Conservation (phyloP, 2,329 filamentous ascomycete species). For the Juglanconis juglandina region DNA sequence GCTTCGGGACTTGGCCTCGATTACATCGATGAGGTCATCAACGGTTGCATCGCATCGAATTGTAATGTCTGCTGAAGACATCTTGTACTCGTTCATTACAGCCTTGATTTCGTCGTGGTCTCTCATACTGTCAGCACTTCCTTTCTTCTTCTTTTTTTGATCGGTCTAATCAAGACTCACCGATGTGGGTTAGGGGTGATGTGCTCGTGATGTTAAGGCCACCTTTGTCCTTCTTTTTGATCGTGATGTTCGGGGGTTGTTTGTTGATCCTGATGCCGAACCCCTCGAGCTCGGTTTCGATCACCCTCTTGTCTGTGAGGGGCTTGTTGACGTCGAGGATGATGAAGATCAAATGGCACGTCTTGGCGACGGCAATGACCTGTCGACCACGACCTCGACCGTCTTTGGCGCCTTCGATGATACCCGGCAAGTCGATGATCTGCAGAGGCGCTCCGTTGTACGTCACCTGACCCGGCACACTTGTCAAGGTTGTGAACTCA, state of each 20-base stretch:
- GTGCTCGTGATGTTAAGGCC: conserved; percentile 96
- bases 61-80: conserved; percentile 93
- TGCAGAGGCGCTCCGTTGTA: conserved; percentile 97
- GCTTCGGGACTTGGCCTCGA: conserved; percentile 89
- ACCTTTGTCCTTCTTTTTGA: conserved; percentile 99
- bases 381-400: conserved; percentile 96
- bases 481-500: conserved; percentile 97
- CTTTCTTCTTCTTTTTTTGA: background rate
- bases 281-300: conserved; percentile 91
- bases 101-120: conserved; percentile 96
- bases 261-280: conserved; percentile 99
- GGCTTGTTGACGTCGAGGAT: conserved; percentile 98
- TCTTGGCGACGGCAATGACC: conserved; percentile 98
- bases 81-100: conserved; percentile 95
- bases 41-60: conserved; percentile 97
- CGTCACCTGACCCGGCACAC: conserved; percentile 89
- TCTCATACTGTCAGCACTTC: background rate
- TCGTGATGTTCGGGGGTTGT: conserved; percentile 94
- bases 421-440: conserved; percentile 97
- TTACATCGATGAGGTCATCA: conserved; percentile 92
- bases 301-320: conserved; percentile 91
- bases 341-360: conserved; percentile 97
- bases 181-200: conserved; percentile 82
- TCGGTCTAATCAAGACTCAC: background rate
- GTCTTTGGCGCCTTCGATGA: conserved; percentile 97